Conservation (phyloP, 225 moss, liverwort and hornwort species). For the Sphagnum contortum region DNA sequence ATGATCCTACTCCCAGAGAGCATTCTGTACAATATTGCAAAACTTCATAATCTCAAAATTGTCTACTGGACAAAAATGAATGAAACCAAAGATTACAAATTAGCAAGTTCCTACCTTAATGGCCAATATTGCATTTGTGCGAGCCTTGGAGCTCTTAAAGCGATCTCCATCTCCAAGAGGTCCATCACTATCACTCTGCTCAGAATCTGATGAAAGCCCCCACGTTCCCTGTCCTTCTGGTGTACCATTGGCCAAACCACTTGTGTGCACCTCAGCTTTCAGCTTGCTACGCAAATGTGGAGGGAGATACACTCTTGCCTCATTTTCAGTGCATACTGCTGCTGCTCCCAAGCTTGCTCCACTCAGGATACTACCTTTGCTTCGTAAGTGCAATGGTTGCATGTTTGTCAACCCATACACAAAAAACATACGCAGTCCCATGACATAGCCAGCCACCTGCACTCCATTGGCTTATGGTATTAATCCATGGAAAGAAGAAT, state of each 20-base stretch:
- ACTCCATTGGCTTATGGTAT: background rate
- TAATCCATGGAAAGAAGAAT: no score
- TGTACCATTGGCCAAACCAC: conserved; percentile 9
- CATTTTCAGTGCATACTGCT: conserved; percentile 24
- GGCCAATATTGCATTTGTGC: conserved; percentile 63
- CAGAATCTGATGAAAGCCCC: conserved; percentile 39
- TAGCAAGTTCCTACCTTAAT: conserved; percentile 41
- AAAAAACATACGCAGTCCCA: conserved; percentile 69
- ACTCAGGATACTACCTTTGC: conserved; percentile 18
- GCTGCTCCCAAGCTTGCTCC: conserved; percentile 22
- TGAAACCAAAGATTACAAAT: no score
- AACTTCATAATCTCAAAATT: no score
- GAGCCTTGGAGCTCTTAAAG: conserved; percentile 80
- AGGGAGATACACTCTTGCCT: conserved; percentile 64
- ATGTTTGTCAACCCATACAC: conserved; percentile 53
- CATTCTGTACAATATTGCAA: no score
- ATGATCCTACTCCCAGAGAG: no score
- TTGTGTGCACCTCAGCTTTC: conserved; percentile 17
- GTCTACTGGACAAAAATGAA: no score
- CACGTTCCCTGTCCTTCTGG: conserved; percentile 10
- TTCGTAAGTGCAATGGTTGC: conserved; percentile 5
- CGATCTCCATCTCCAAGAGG: conserved; percentile 67
- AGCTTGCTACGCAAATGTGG: conserved; percentile 77
- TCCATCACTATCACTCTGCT: conserved; percentile 57
- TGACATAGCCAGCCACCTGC: conserved; percentile 70